These are phyloP conservation scores for Pseudevernia furfuracea DNA, from an alignment of 495 filamentous ascomycete genomes.

Conservation along the genomic window DNA sequence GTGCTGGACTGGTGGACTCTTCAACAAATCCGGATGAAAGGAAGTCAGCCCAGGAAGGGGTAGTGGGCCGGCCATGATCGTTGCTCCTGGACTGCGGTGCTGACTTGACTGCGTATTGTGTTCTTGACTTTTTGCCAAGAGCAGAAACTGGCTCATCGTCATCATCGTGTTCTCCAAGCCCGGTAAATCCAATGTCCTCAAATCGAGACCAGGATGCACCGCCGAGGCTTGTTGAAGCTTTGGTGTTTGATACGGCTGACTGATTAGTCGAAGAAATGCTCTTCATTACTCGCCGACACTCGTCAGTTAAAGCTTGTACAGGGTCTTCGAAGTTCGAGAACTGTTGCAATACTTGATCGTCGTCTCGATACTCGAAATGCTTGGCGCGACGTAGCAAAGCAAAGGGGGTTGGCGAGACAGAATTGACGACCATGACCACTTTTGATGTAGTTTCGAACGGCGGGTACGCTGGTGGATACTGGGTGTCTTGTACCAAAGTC, in stretches of 20 bases:
- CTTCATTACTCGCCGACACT: constrained; percentile 82
- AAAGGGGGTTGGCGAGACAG: constrained; percentile 91
- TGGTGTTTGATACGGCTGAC: constrained; percentile 58
- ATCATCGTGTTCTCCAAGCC: constrained; percentile 61
- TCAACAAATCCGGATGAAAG: constrained; percentile 86
- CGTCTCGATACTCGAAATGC: constrained; percentile 89
- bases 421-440: constrained; percentile 94
- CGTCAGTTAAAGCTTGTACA: constrained; percentile 78
- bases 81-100: constrained; percentile 54
- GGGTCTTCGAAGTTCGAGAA: constrained; percentile 89
- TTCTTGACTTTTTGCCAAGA: constrained; percentile 24
- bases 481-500: constrained; percentile 80
- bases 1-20: constrained; percentile 45
- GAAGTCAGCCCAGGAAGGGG: constrained; percentile 97
- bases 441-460: constrained; percentile 75
- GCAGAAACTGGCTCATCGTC: constrained; percentile 45
- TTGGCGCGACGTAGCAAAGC: constrained; percentile 83
- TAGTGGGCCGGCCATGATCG: constrained; percentile 76
- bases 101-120: constrained; percentile 44
- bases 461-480: constrained; percentile 82
- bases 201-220: constrained; percentile 96
- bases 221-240: constrained; percentile 59
- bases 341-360: constrained; percentile 70
- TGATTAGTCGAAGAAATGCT: constrained; percentile 85
- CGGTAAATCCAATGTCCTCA: constrained; percentile 87